Conservation (phyloP, 208 protist genomes). For the Phytomonas francai region DNA sequence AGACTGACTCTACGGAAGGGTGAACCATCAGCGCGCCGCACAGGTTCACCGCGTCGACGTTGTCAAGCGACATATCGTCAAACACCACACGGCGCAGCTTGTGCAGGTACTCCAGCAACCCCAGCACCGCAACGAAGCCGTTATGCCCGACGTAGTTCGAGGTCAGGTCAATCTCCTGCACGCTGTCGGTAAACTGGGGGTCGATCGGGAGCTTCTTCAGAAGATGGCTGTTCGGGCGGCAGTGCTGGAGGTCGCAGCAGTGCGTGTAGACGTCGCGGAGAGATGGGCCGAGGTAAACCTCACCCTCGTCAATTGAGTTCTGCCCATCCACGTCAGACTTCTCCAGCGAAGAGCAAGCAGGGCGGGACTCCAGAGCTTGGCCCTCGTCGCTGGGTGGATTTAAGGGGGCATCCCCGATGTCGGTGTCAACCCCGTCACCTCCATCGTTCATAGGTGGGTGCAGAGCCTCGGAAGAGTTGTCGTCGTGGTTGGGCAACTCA, state of each 20-base stretch:
- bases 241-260: slow-evolving; percentile 74
- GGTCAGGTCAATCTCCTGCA: slow-evolving; percentile 81
- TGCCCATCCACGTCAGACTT: slow-evolving; percentile 22
- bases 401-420: not conserved
- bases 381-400: not conserved
- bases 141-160: slow-evolving; percentile 86
- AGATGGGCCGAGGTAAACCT: slow-evolving; percentile 54
- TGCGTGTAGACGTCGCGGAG: slow-evolving; percentile 76
- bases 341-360: not conserved
- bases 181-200: slow-evolving; percentile 50
- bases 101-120: slow-evolving; percentile 67
- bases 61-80: slow-evolving; percentile 85
- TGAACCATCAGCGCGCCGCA: slow-evolving; percentile 51
- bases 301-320: slow-evolving; percentile 27
- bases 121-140: slow-evolving; percentile 78
- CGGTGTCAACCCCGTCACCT: not conserved
- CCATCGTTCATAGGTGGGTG: not conserved
- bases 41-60: slow-evolving; percentile 66
- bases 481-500: not conserved
- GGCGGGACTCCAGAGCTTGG: not conserved
- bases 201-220: slow-evolving; percentile 73
- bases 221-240: slow-evolving; percentile 84
- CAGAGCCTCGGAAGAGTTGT: not conserved
- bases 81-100: slow-evolving; percentile 59
- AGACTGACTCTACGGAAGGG: slow-evolving; percentile 35